These are phyloP conservation scores for Pleurotus djamor DNA, from an alignment of 768 basidiomycete species.

Conservation along the genomic window DNA sequence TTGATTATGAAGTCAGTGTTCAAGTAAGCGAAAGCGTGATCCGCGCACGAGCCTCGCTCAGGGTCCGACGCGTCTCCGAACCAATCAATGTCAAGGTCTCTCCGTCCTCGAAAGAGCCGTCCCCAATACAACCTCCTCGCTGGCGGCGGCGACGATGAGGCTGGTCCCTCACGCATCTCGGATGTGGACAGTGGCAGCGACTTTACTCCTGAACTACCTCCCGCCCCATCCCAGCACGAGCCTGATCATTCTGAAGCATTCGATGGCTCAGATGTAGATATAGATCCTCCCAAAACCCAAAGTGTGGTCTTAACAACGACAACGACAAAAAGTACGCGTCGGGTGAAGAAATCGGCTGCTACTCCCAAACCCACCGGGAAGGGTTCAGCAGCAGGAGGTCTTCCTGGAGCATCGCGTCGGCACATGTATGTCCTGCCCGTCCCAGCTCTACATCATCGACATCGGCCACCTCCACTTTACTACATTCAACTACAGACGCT, in stretches of 20 bases:
- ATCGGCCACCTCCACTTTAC: constrained; percentile 64
- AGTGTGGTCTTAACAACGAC: not conserved
- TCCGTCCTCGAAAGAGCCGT: constrained; percentile 53
- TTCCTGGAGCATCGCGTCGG: constrained; percentile 36
- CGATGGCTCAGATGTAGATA: constrained; percentile 6
- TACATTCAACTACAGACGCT: constrained; percentile 51
- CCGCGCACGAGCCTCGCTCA: not conserved
- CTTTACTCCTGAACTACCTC: constrained; percentile 45
- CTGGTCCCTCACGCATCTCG: constrained; percentile 21
- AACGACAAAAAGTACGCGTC: not conserved
- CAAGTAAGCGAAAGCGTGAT: not conserved
- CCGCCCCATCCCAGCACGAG: constrained; percentile 17
- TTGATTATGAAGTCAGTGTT: not conserved
- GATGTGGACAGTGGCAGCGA: constrained; percentile 52
- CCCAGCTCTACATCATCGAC: constrained; percentile 71
- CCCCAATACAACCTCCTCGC: constrained; percentile 44
- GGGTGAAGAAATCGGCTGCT: constrained; percentile 17
- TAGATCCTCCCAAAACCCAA: not conserved
- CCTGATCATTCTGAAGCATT: constrained; percentile 18
- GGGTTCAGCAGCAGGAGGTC: constrained; percentile 14
- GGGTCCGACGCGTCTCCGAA: not conserved
- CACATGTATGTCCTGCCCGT: constrained; percentile 61
- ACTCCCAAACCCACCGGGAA: constrained; percentile 8
- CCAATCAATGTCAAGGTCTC: constrained; percentile 40
- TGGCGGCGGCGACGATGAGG: constrained; percentile 24